These are phyloP conservation scores for Brettanomyces anomalus DNA, from an alignment of 805 yeast genomes.

Conservation along the genomic window DNA sequence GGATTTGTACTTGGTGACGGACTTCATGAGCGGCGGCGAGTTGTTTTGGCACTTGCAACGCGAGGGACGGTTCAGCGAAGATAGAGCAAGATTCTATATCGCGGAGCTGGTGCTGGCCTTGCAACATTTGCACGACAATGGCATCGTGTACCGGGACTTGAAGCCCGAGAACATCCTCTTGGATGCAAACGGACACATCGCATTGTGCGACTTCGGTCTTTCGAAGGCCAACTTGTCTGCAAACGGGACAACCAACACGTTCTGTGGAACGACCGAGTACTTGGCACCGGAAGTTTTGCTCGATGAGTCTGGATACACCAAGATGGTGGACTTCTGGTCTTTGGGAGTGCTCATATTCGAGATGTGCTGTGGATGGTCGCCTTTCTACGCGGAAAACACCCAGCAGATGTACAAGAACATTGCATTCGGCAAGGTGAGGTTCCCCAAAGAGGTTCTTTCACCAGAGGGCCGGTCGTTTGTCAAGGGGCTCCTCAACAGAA, in stretches of 20 bases:
- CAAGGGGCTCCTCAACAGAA: constrained; percentile 88
- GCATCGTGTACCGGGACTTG: constrained; percentile 91
- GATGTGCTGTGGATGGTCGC: constrained; percentile 99
- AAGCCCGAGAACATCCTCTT: constrained; percentile 93
- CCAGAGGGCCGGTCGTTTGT: constrained; percentile 93
- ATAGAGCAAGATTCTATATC: constrained; percentile 91
- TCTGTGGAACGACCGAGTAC: constrained; percentile 98
- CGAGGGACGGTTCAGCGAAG: constrained; percentile 90
- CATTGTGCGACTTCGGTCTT: constrained; percentile 93
- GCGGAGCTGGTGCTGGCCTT: constrained; percentile 91
- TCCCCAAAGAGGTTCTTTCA: constrained; percentile 91
- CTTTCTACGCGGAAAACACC: constrained; percentile 94
- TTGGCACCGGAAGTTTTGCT: constrained; percentile 93
- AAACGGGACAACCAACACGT: constrained; percentile 89
- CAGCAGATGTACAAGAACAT: constrained; percentile 99
- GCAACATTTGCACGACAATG: constrained; percentile 92
- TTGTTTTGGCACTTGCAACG: constrained; percentile 70
- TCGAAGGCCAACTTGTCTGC: constrained; percentile 85
- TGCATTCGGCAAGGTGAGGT: constrained; percentile 96
- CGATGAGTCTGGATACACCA: constrained; percentile 94
- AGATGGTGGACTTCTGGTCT: constrained; percentile 99
- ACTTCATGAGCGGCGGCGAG: constrained; percentile 98
- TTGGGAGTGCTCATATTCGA: constrained; percentile 93
- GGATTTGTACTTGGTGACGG: constrained; percentile 89
- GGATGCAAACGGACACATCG: constrained; percentile 96